Base-by-base conservation (phyloP, 2,329 filamentous ascomycete genomes). In the Rhinocladiella similis region DNA sequence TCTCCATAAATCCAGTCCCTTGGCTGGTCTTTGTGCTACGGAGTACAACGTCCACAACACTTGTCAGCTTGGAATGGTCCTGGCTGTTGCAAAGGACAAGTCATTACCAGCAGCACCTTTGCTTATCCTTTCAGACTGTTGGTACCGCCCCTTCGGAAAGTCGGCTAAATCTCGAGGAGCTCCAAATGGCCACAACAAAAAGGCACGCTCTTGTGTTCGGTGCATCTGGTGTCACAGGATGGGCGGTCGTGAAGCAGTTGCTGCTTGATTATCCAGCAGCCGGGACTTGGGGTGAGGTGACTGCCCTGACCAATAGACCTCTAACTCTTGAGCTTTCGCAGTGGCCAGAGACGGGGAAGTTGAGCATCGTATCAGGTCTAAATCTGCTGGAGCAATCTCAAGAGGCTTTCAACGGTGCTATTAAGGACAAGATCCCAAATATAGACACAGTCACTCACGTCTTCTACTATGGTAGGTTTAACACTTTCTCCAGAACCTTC, bases 241-340 rank as follows among this genome's bases (percentile, higher is more conserved):
- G 74, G 75, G 70, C 73, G 5, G 68, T 76, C 41, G 67, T 74
- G 14, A 74, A 77, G 49, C 67, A 74, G 48, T 60, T 77, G 2
- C 60, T 71, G 5, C 60, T 68, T 42, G 43, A 53, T 12, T 77
- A 76, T 56, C 75, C 74, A 13, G 50, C 62, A 7, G 36, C 65
- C 16, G 66, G 65, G 5, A 62, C 62, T 3, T 78, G 73, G 66
- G 57, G 57, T 14, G 67, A 66, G 27, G 68, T 76, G 7, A 75
- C 74, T 13, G 75, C 72, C 0, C 61, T 77, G 13, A 71, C 72
- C 5, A 75, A 76, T 48, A 68, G 75, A 5, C 69, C 73, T 0
- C 67, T 77, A 25, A 65, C 53, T 5, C 46, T 65, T 0, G 66
- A 73, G 16, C 65, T 69, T 2, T 67, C 71, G 0, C 61, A 67